These are phyloP conservation scores for Diutina scorzettiae DNA, from an alignment of 1,139 yeast genomes.

Conservation along the genomic window DNA sequence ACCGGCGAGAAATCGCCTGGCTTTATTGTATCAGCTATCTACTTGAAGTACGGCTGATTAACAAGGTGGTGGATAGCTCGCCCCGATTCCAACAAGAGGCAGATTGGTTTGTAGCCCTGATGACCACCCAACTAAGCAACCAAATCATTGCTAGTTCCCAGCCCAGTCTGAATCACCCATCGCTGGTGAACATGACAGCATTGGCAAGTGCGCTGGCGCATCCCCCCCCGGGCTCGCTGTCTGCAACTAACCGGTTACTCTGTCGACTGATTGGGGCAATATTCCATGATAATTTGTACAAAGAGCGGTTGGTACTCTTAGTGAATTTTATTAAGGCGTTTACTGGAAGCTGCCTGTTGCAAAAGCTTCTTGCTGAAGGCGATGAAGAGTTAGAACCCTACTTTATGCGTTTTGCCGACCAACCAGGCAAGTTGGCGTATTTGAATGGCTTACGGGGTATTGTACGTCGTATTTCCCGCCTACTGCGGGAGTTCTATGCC, in stretches of 20 bases:
- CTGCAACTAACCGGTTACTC: not conserved
- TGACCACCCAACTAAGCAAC: not conserved
- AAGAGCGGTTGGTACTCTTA: not conserved
- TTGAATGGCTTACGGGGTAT: not conserved
- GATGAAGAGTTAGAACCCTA: not conserved
- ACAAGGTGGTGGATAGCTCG: not conserved
- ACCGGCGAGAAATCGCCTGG: not conserved
- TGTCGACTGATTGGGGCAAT: not conserved
- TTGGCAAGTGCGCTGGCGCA: not conserved
- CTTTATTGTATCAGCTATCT: not conserved
- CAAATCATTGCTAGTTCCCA: not conserved
- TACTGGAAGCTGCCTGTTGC: not conserved
- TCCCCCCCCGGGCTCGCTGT: not conserved
- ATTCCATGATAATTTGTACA: not conserved
- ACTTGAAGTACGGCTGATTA: not conserved
- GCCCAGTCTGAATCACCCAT: constrained; percentile 2
- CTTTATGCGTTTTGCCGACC: not conserved
- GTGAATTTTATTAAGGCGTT: not conserved
- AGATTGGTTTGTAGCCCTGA: not conserved
- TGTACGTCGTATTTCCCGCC: not conserved
- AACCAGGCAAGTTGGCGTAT: not conserved
- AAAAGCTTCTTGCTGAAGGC: not conserved
- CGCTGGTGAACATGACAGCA: not conserved
- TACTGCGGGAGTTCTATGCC: not conserved
- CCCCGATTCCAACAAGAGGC: not conserved